Base-by-base conservation (phyloP, 2,329 filamentous ascomycete species). In the Fusarium lateritium region DNA sequence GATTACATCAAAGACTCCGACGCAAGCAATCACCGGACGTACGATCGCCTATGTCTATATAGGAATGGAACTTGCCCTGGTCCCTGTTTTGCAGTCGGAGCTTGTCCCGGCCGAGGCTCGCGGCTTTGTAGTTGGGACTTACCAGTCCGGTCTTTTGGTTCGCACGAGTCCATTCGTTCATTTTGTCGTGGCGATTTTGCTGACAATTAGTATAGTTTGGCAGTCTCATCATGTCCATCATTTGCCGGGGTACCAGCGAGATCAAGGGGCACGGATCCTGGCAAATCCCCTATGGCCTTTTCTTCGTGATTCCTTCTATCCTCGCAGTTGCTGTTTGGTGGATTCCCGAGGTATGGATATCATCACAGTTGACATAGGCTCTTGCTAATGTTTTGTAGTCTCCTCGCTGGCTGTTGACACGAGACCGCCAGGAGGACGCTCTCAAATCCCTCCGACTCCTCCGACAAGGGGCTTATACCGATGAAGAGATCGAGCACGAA, bases 31-130 rank as follows among this genome's bases (percentile, higher is more conserved):
- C 45, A 76, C 73, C 5, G 79, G 71, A 2, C 75, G 79, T 5
- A 78, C 79, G 8, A 69, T 82, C 5, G 78, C 79, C 38, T 81
- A 80, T 50, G 51, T 78, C 15, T 81, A 81, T 56, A 71, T 80
- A 21, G 79, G 79, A 11, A 80, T 80, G 75, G 79, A 81, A 61
- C 69, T 81, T 4, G 73, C 78, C 1, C 70, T 76, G 3, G 76
- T 80, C 4, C 79, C 79, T 2, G 67, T 77, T 2, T 73, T 73
- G 42, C 75, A 78, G 51, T 74, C 76, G 7, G 77, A 79, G 55
- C 73, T 78, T 24, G 73, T 74, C 1, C 77, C 76, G 1, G 62
- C 63, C 0, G 60, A 63, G 9, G 63, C 74, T 8, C 73, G 78
- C n/a, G 77, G 77, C 3, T 62, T 75, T 14, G 69, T 74, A 9